Conservation (phyloP, 192 early-diverging fungal species). For the Podila epicladia region DNA sequence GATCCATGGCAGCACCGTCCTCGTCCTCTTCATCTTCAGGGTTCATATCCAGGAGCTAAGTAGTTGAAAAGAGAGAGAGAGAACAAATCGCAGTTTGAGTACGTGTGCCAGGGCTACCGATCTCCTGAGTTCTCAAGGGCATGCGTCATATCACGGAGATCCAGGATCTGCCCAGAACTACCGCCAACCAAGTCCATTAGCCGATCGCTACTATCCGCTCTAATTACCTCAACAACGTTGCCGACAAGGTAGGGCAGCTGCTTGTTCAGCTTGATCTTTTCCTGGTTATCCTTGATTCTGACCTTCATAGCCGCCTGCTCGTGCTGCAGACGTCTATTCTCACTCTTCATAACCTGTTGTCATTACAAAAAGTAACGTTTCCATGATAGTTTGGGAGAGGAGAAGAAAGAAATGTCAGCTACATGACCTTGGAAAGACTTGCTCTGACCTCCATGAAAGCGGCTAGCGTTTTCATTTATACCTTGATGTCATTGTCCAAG, state of each 20-base stretch:
- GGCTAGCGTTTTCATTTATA: conserved; percentile 28
- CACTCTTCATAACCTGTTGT: conserved; percentile 85
- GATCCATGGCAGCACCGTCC: conserved; percentile 93
- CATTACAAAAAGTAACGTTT: not conserved
- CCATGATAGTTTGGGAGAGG: not conserved
- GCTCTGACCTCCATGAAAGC: not conserved
- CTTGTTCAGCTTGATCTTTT: conserved; percentile 98
- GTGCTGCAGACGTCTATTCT: conserved; percentile 87
- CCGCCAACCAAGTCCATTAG: no score
- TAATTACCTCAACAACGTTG: conserved; percentile 91
- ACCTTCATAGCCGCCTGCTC: conserved; percentile 90
- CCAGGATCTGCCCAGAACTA: no score
- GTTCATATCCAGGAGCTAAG: conserved; percentile 88
- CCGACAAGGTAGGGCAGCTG: conserved; percentile 97
- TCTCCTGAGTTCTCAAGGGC: no score
- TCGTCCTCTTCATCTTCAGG: conserved; percentile 91
- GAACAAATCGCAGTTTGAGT: no score
- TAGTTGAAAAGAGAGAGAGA: conserved; percentile 13
- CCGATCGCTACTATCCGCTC: not conserved
- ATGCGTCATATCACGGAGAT: no score
- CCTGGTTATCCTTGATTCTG: conserved; percentile 96
- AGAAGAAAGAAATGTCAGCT: not conserved
- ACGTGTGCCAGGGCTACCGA: no score
- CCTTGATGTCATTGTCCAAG: conserved; percentile 97
- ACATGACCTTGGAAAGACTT: not conserved